A percentile compares a stretch with the other conserved stretches of the same genome.
These are phyloP conservation scores for Ilex aquifolium DNA, from an alignment of 257 asterid genomes.

Conservation along the genomic window DNA sequence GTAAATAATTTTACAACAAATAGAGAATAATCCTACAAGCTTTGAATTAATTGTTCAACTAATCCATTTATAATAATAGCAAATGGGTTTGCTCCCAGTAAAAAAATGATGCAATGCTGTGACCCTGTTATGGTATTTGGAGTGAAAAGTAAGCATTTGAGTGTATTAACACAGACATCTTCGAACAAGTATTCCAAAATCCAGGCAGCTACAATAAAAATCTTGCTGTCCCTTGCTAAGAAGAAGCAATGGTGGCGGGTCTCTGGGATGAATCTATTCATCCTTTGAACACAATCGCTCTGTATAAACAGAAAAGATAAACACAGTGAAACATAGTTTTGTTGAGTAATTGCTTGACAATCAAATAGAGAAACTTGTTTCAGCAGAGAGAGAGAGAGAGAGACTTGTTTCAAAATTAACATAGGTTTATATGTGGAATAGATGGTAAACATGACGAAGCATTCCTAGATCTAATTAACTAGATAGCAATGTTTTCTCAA, in stretches of 20 bases:
- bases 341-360: conserved; percentile 7
- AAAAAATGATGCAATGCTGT: too few species aligned
- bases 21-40: too few species aligned
- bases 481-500: too few species aligned
- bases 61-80: too few species aligned
- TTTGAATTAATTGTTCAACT: too few species aligned
- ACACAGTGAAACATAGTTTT: conserved; percentile 13
- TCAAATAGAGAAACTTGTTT: conserved; percentile 1
- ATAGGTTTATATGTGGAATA: background rate
- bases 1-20: too few species aligned
- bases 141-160: too few species aligned
- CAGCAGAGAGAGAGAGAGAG: too few species aligned
- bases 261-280: conserved; percentile 17
- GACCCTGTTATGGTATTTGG: too few species aligned
- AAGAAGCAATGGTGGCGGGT: conserved; percentile 7
- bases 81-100: too few species aligned
- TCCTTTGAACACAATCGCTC: conserved; percentile 63
- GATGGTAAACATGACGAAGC: background rate
- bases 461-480: too few species aligned
- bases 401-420: background rate
- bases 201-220: conserved; percentile 17
- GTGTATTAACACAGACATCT: too few species aligned
- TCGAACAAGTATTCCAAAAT: background rate
- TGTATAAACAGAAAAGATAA: conserved; percentile 21
- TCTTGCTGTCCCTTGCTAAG: conserved; percentile 10